These are phyloP conservation scores for Candida boleticola DNA, from an alignment of 805 yeast genomes.

Conservation along the genomic window DNA sequence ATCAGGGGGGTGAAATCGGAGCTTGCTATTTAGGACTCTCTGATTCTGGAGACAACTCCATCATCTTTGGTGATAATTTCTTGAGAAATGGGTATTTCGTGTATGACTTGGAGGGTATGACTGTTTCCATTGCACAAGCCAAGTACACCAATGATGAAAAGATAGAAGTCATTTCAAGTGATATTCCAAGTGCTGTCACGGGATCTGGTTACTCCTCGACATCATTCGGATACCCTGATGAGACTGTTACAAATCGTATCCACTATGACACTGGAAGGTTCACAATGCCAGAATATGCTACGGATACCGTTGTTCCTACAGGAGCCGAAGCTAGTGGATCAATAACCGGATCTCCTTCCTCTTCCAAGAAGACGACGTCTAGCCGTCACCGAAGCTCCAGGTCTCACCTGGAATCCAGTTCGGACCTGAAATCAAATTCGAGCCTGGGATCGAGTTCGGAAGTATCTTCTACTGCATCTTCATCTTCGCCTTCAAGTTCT, in stretches of 20 bases:
- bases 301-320: background rate
- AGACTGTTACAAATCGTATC: too few species aligned
- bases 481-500: too few species aligned
- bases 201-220: constrained; percentile 49
- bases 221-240: too few species aligned
- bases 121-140: constrained; percentile 51
- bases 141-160: constrained; percentile 31
- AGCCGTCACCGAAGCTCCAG: too few species aligned
- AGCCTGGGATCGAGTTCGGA: background rate
- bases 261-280: background rate
- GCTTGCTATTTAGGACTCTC: background rate
- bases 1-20: background rate
- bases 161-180: constrained; percentile 44
- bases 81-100: constrained; percentile 63
- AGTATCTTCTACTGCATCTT: too few species aligned
- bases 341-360: background rate
- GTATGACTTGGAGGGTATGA: constrained; percentile 58
- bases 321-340: background rate
- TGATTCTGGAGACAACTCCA: background rate
- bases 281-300: background rate
- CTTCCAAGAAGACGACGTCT: too few species aligned
- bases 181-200: constrained; percentile 51
- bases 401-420: background rate
- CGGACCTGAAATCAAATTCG: background rate
- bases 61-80: constrained; percentile 62